phyloP scores from a whole-genome alignment of 331 rosid species.

The Stylosanthes scabra region DNA sequence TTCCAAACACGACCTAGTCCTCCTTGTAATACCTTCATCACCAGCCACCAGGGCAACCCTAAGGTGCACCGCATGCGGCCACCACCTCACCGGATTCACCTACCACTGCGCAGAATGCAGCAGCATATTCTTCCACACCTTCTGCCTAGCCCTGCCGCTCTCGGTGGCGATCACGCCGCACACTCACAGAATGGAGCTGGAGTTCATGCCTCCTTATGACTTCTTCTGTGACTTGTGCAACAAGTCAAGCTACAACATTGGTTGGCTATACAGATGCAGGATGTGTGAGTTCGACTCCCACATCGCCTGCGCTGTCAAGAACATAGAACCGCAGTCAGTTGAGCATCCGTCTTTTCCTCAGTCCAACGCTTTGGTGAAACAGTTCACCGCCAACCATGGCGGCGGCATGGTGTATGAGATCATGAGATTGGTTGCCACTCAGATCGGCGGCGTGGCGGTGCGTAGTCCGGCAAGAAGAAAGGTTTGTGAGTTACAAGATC shows the following conservation, averaged over 20 bases:
- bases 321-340: constrained; percentile 25
- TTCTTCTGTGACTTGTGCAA: constrained; percentile 66
- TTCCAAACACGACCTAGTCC: constrained; percentile 52
- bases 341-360: constrained; percentile 23
- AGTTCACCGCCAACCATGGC: neutral
- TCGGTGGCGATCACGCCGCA: constrained; percentile 46
- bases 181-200: constrained; percentile 55
- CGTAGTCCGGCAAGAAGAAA: constrained; percentile 36
- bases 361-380: constrained; percentile 10
- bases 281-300: constrained; percentile 69
- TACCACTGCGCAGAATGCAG: constrained; percentile 60
- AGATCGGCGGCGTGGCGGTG: constrained; percentile 30
- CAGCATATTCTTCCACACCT: constrained; percentile 45
- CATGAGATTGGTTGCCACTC: constrained; percentile 46
- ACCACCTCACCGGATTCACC: constrained; percentile 43
- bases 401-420: constrained; percentile 33
- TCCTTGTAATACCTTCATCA: constrained; percentile 42
- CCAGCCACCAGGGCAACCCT: constrained; percentile 23
- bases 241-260: constrained; percentile 45
- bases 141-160: constrained; percentile 58
- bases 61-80: constrained; percentile 52
- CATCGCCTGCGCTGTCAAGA: constrained; percentile 48
- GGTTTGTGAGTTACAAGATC: constrained; percentile 29
- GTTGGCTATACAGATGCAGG: constrained; percentile 73
- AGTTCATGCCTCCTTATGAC: constrained; percentile 53